A percentile compares a stretch with the other conserved stretches of the same genome.
These are phyloP conservation scores for Staphylotrichum tortipilum DNA, from an alignment of 495 filamentous ascomycete species.

Conservation along the genomic window DNA sequence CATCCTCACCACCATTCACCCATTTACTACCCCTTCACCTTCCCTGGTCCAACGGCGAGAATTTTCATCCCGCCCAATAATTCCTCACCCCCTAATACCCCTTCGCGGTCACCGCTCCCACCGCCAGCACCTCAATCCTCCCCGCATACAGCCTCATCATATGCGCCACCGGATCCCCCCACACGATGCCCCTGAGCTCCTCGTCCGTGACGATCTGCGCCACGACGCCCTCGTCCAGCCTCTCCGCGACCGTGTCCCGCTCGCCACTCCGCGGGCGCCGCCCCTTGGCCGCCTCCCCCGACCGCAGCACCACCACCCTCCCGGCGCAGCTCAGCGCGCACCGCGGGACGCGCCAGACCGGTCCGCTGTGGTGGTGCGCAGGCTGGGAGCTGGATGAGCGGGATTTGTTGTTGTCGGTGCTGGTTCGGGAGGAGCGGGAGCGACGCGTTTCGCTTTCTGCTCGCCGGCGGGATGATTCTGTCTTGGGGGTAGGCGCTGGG, in stretches of 20 bases:
- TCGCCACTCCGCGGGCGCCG: constrained; percentile 23
- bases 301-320: constrained; percentile 54
- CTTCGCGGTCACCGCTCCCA: constrained; percentile 54
- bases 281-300: constrained; percentile 22
- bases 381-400: no score
- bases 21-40: no score
- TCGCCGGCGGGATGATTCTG: neutral
- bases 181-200: constrained; percentile 55
- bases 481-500: constrained; percentile 50
- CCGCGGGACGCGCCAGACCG: constrained; percentile 54
- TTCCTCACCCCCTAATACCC: constrained; percentile 12
- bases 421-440: no score
- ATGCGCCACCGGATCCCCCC: constrained; percentile 73
- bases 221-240: constrained; percentile 43
- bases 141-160: constrained; percentile 66
- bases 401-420: constrained; percentile 10
- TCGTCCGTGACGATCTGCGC: constrained; percentile 58
- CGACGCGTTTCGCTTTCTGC: neutral
- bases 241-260: constrained; percentile 27
- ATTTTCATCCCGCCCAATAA: no score
- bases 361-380: constrained; percentile 6
- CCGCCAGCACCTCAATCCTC: constrained; percentile 59
- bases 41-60: no score
- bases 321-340: constrained; percentile 58
- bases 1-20: no score